Evolutionary conservation across 2,329 filamentous ascomycete species (phyloP), one percentile per base, ranked within the genome.

Genomic region (Stagonosporopsis tanaceti): DNA sequence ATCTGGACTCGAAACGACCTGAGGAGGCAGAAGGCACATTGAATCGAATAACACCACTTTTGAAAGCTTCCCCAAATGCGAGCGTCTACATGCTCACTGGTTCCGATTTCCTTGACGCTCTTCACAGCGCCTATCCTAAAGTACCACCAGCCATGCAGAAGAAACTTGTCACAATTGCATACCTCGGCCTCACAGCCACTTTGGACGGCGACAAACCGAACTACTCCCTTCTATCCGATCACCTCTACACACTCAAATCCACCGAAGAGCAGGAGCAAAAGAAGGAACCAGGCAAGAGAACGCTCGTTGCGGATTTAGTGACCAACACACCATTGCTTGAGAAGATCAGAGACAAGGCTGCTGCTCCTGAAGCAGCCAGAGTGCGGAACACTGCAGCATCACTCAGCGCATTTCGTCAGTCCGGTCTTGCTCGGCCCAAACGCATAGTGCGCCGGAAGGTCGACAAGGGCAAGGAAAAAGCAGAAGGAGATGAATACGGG

Each of bases 91-190:
- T 97, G 67, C 85, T 96, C 65, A 90, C 90, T 0, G 94, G 94
- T 1, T 93, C 90, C 47, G 94, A 97, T 76, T 94, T 95, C 66
- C 77, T 97, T 20, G 94, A 97, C 72, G 87, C 89, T 0, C 81
- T 97, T 12, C 80, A 86, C 35, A 79, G 79, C 47, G 87, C 87
- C 60, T 93, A 89, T 75, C 82, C 80, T 46, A 83, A 88, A 55
- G 87, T 86, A 74, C 85, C 88, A 54, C 83, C 85, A 22, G 64
- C 71, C 17, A 82, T 93, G 40, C 85, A 88, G 57, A 89, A 86
- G 61, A 83, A 85, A 15, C 84, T 96, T 28, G 82, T 93, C 44
- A 87, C 89, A 1, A 89, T 90, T 3, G 80, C 86, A 12, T 97
- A 95, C 69, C 80, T 96, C 3, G 90, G 90, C 37, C 80, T 97